phyloP scores from a whole-genome alignment of 495 filamentous ascomycete species.

The Xylaria venustula region DNA sequence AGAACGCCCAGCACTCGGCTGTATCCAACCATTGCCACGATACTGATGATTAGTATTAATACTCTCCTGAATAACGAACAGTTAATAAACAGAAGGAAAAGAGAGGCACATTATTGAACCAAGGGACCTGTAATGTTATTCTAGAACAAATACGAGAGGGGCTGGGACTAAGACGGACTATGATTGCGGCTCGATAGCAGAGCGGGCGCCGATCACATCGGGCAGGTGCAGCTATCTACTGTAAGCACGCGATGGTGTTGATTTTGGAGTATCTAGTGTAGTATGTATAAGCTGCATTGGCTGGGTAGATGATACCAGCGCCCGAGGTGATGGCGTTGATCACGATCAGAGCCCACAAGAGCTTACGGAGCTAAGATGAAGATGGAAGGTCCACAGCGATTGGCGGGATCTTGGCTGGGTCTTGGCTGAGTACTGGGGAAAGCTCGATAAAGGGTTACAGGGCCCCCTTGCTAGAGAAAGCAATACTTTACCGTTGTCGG shows the following conservation, averaged over 20 bases:
- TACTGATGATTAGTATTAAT: constrained; percentile 3
- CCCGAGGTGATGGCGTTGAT: constrained; percentile 2
- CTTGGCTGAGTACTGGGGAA: not conserved
- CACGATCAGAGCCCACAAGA: not conserved
- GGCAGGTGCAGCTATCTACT: constrained; percentile 2
- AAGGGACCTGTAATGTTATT: not conserved
- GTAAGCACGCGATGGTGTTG: not conserved
- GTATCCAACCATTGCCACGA: constrained; percentile 13
- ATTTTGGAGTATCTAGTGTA: not conserved
- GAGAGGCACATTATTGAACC: not conserved
- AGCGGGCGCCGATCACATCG: not conserved
- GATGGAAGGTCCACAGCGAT: constrained; percentile 9
- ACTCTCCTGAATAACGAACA: not conserved
- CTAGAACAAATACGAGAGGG: not conserved
- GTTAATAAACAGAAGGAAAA: constrained; percentile 1
- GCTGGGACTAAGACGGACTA: not conserved
- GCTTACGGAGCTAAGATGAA: constrained; percentile 10
- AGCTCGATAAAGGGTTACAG: constrained; percentile 8
- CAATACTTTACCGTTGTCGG: not conserved
- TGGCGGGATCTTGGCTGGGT: not conserved
- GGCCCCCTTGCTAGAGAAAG: not conserved
- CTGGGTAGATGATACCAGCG: constrained; percentile 4
- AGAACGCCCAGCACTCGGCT: constrained; percentile 4
- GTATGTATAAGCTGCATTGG: not conserved
- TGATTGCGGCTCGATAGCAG: not conserved